A percentile compares a stretch with the other conserved stretches of the same genome.
Conservation (phyloP, 176 grass and related monocot species). For the Elaeis guineensis region DNA sequence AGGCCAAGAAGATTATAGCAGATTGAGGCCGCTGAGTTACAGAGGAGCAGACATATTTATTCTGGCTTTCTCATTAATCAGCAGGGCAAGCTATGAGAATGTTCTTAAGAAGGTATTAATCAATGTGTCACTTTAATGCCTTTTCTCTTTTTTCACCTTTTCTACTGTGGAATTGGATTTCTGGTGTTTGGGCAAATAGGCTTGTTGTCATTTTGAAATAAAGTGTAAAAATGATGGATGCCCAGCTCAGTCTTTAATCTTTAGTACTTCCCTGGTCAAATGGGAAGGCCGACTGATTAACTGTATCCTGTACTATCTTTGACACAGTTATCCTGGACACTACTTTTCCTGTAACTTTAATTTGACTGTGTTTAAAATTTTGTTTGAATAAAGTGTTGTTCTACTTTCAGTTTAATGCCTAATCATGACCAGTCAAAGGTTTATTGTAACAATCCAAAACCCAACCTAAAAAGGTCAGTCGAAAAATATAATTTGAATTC, state of each 20-base stretch:
- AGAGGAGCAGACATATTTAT: slow-evolving; percentile 88
- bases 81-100: slow-evolving; percentile 91
- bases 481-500: no score
- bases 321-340: no score
- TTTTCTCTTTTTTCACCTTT: neutral
- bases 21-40: slow-evolving; percentile 84
- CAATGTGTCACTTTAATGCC: neutral
- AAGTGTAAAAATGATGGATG: no score
- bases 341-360: neutral
- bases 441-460: no score
- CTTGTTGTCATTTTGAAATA: neutral
- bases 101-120: slow-evolving; percentile 71
- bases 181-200: neutral
- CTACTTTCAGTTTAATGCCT: neutral
- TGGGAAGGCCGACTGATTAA: neutral
- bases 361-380: neutral
- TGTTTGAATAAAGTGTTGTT: neutral
- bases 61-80: slow-evolving; percentile 89
- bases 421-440: neutral
- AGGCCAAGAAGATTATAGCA: slow-evolving; percentile 97
- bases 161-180: neutral
- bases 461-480: no score
- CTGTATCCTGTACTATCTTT: no score
- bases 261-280: neutral
- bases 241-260: neutral